Conservation (phyloP, 2,329 filamentous ascomycete species). For the Knufia fluminis region DNA sequence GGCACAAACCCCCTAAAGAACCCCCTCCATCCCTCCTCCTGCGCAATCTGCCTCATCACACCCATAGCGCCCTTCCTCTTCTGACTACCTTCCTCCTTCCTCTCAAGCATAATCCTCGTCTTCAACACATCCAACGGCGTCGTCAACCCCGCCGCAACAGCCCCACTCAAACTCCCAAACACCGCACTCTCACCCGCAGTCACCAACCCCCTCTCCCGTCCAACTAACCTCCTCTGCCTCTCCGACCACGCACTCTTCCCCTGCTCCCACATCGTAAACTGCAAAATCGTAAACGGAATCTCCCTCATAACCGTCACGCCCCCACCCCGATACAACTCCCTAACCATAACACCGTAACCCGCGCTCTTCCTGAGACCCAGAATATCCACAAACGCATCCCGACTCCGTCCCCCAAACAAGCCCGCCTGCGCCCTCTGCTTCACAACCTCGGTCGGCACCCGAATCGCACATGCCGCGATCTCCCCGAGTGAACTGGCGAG, state of each 20-base stretch:
- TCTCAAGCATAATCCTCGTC: conserved; percentile 87
- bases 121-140: conserved; percentile 95
- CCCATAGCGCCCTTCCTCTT: conserved; percentile 28
- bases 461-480: conserved; percentile 79
- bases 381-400: conserved; percentile 62
- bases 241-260: conserved; percentile 55
- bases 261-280: conserved; percentile 94
- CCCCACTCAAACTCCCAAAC: conserved; percentile 76
- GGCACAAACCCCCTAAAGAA: conserved; percentile 56
- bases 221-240: conserved; percentile 44
- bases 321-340: conserved; percentile 85
- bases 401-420: conserved; percentile 62
- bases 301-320: conserved; percentile 88
- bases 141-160: conserved; percentile 75
- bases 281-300: conserved; percentile 93
- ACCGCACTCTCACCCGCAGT: conserved; percentile 70
- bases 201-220: conserved; percentile 41
- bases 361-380: conserved; percentile 37
- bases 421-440: conserved; percentile 93
- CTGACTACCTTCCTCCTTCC: conserved; percentile 33
- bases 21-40: conserved; percentile 36
- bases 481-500: conserved; percentile 77
- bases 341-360: conserved; percentile 48
- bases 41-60: conserved; percentile 56
- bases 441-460: conserved; percentile 91